Conservation (phyloP, 257 asterid species). For the Lavandula angustifolia region DNA sequence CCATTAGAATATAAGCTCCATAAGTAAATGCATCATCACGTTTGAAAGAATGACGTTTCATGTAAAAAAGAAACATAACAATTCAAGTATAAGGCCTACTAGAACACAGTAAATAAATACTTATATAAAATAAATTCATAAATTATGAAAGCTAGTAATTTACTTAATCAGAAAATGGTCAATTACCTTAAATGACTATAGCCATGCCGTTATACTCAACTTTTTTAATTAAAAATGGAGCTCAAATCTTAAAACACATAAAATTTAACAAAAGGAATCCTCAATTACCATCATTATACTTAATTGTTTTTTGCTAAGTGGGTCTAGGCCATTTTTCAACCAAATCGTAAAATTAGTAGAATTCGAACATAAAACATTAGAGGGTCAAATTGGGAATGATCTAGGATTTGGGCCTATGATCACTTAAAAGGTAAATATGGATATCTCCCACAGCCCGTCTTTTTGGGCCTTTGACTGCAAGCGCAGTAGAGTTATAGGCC, state of each 20-base stretch:
- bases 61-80: too few relatives aligned
- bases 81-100: not conserved
- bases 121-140: not conserved
- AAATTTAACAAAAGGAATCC: not conserved
- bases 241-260: not conserved
- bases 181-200: not conserved
- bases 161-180: not conserved
- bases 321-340: not conserved
- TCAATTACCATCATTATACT: not conserved
- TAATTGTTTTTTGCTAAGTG: not conserved
- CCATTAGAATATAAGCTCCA: not conserved
- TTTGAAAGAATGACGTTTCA: too few relatives aligned
- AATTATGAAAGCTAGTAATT: not conserved
- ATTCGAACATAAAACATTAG: too few relatives aligned
- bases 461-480: too few relatives aligned
- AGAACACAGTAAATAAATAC: not conserved
- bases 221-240: not conserved
- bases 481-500: too few relatives aligned
- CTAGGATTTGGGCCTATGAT: too few relatives aligned
- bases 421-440: too few relatives aligned
- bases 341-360: too few relatives aligned
- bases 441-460: too few relatives aligned
- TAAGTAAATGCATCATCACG: not conserved
- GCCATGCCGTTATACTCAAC: constrained; percentile 10
- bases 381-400: too few relatives aligned